A percentile compares a stretch with the other conserved stretches of the same genome.
These are phyloP conservation scores for Chaetomium sp. DNA, from an alignment of 2,329 filamentous ascomycete species.

Conservation along the genomic window DNA sequence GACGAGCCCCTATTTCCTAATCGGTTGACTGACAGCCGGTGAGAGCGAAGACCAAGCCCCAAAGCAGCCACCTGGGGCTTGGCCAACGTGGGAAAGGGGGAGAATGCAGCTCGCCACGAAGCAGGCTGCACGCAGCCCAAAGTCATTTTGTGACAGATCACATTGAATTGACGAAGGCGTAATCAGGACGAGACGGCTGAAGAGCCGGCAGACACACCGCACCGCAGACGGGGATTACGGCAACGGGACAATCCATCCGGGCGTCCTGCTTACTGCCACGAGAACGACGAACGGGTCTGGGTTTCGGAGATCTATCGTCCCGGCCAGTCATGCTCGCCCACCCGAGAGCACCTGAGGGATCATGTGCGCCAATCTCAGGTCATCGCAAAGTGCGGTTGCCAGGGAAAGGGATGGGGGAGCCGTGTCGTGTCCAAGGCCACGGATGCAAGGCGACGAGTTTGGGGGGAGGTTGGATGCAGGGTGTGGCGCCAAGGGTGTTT, in stretches of 20 bases:
- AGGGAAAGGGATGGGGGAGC: neutral
- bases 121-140: neutral
- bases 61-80: neutral
- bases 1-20: constrained; percentile 2
- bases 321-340: neutral
- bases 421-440: neutral
- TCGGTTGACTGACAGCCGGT: constrained; percentile 20
- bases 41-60: constrained; percentile 10
- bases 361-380: constrained; percentile 6
- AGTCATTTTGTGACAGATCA: constrained; percentile 3
- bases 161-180: neutral
- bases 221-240: neutral
- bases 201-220: neutral
- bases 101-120: neutral
- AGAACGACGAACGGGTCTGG: neutral
- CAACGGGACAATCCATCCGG: neutral
- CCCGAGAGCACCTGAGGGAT: constrained; percentile 5
- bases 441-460: constrained; percentile 15
- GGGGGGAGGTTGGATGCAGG: constrained; percentile 6
- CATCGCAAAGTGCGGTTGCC: constrained; percentile 15
- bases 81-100: constrained; percentile 7
- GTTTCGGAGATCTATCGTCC: neutral
- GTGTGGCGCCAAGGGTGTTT: neutral
- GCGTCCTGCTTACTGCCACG: neutral
- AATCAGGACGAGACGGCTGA: neutral